Evolutionary conservation across 352 stramenopile species (phyloP).

Genomic region (Globisporangium irregulare): DNA sequence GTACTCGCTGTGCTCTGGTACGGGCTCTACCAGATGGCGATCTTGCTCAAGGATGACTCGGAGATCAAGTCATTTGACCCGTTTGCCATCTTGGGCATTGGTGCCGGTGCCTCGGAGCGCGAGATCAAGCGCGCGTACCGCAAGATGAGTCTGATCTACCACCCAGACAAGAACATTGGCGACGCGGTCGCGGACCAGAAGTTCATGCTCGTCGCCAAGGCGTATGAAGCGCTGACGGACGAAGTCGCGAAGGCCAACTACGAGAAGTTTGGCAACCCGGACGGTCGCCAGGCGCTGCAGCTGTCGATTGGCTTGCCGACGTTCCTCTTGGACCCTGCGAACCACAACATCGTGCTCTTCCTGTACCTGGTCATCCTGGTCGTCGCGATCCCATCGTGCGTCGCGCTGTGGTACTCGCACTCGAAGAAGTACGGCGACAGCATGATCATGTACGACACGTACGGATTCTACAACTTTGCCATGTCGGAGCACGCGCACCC

Average conservation of each 20-base stretch:
- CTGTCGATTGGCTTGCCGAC: slow-evolving; percentile 95
- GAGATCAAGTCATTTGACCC: slow-evolving; percentile 99
- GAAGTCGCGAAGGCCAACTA: slow-evolving; percentile 96
- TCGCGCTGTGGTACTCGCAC: slow-evolving; percentile 94
- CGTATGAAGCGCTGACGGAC: slow-evolving; percentile 95
- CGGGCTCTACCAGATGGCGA: slow-evolving; percentile 86
- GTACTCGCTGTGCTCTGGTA: slow-evolving; percentile 76
- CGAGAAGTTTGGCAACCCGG: slow-evolving; percentile 98
- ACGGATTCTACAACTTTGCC: slow-evolving; percentile 97
- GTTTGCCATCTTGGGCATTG: slow-evolving; percentile 96
- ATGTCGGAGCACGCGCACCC: slow-evolving; percentile 94
- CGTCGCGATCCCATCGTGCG: slow-evolving; percentile 95
- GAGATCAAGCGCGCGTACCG: slow-evolving; percentile 96
- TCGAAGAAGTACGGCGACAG: slow-evolving; percentile 99
- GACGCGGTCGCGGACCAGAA: slow-evolving; percentile 97
- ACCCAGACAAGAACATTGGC: slow-evolving; percentile 97
- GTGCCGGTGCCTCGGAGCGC: slow-evolving; percentile 84
- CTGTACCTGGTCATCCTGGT: slow-evolving; percentile 98
- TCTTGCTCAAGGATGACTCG: slow-evolving; percentile 92
- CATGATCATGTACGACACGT: slow-evolving; percentile 99
- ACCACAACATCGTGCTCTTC: slow-evolving; percentile 98
- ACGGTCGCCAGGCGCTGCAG: slow-evolving; percentile 97
- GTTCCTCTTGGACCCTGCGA: slow-evolving; percentile 96
- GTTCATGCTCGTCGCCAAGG: slow-evolving; percentile 98
- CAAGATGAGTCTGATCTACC: slow-evolving; percentile 91